Evolutionary conservation across 148 eudicot genomes (phyloP).

Genomic region (Limonium bicolor): DNA sequence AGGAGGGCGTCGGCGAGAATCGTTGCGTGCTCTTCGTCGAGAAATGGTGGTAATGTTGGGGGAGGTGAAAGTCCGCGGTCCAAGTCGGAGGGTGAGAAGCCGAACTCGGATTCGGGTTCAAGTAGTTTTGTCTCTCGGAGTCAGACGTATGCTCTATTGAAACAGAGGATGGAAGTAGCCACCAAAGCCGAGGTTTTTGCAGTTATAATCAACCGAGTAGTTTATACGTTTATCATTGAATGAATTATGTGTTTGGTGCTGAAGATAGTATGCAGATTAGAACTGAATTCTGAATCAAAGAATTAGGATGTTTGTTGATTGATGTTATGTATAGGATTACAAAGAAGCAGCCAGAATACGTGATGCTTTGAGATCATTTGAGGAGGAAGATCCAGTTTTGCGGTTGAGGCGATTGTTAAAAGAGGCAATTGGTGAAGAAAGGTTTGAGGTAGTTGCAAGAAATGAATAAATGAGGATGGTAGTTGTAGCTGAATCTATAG

Average conservation of each 20-base stretch:
- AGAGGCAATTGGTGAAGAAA: constrained; percentile 76
- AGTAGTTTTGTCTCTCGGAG: constrained; percentile 36
- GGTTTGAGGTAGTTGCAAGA: constrained; percentile 17
- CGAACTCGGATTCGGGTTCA: constrained; percentile 11
- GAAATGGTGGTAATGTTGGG: constrained; percentile 12
- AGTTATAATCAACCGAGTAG: background rate
- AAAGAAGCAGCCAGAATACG: constrained; percentile 94
- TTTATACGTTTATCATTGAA: background rate
- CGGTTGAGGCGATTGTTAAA: constrained; percentile 57
- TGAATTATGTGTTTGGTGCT: background rate
- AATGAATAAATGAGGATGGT: background rate
- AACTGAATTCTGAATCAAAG: background rate
- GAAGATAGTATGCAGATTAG: background rate
- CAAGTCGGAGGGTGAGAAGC: constrained; percentile 11
- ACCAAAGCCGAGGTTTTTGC: constrained; percentile 70
- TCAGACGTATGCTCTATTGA: constrained; percentile 74
- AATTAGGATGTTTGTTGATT: background rate
- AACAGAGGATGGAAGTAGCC: constrained; percentile 92
- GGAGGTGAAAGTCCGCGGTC: constrained; percentile 28
- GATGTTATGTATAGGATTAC: constrained; percentile 39
- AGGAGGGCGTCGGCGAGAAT: constrained; percentile 21
- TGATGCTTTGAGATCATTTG: constrained; percentile 71
- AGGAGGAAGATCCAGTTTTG: constrained; percentile 87
- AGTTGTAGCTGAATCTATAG: background rate
- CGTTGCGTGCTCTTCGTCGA: constrained; percentile 41